These are phyloP conservation scores for Pseudocercospora fijiensis DNA, from an alignment of 2,329 filamentous ascomycete genomes.

Conservation along the genomic window DNA sequence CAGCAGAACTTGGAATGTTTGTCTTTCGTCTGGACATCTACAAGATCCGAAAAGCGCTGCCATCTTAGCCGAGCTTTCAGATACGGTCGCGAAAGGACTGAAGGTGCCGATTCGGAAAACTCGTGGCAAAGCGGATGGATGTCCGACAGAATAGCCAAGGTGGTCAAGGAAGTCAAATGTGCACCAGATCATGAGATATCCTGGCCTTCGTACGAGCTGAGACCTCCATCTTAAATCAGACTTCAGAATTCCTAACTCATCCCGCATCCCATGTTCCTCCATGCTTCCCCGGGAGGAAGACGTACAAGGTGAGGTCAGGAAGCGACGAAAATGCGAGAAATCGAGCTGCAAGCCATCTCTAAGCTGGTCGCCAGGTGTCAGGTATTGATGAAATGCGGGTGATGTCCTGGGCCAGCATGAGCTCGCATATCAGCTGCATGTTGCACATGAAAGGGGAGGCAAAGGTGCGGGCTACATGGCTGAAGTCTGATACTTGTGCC, in stretches of 20 bases:
- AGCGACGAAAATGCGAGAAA: background rate
- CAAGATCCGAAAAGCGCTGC: conserved; percentile 8
- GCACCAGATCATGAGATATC: no score
- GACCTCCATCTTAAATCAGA: no score
- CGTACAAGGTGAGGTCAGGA: background rate
- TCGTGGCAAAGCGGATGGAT: conserved; percentile 19
- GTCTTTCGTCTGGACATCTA: background rate
- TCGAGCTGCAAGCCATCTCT: background rate
- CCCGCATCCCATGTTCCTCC: background rate
- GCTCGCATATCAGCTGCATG: background rate
- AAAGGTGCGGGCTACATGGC: background rate
- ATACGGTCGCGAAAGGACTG: conserved; percentile 14
- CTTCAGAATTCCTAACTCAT: no score
- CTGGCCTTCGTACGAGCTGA: no score
- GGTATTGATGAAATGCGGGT: background rate
- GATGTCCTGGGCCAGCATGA: background rate
- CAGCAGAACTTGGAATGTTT: background rate
- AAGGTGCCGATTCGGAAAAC: background rate
- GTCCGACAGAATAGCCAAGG: conserved; percentile 11
- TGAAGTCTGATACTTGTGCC: background rate
- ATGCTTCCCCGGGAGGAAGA: background rate
- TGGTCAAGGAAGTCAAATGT: no score
- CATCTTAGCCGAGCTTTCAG: conserved; percentile 28
- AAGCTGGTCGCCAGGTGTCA: background rate
- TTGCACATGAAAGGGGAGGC: background rate